Percentiles rank a stretch among this genome's conserved stretches.
Evolutionary conservation across 2,329 filamentous ascomycete genomes (phyloP).

Genomic region (Phialophora chinensis): DNA sequence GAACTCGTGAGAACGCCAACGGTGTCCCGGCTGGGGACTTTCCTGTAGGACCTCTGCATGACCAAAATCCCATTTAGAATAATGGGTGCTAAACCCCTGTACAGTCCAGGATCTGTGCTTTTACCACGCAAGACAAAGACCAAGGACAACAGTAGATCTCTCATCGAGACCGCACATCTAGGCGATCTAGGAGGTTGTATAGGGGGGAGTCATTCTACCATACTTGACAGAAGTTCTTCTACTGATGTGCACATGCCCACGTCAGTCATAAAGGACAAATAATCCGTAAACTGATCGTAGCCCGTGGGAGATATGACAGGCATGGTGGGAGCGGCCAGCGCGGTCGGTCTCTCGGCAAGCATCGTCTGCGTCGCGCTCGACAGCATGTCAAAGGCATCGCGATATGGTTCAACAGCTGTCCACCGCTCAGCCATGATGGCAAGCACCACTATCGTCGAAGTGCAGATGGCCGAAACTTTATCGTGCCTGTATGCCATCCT

Average conservation of each 20-base stretch:
- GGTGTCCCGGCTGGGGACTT: too few species aligned
- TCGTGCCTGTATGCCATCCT: not conserved
- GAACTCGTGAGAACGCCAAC: too few species aligned
- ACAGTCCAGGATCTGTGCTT: too few species aligned
- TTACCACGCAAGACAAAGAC: too few species aligned
- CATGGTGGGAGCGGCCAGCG: constrained; percentile 1
- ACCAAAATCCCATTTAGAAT: too few species aligned
- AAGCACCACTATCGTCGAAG: constrained; percentile 18
- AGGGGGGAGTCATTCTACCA: not conserved
- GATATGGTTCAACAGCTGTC: constrained; percentile 20
- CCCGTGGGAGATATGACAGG: constrained; percentile 15
- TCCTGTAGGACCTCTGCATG: too few species aligned
- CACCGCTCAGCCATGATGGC: constrained; percentile 31
- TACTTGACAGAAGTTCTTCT: constrained; percentile 19
- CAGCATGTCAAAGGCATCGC: constrained; percentile 28
- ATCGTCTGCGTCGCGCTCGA: constrained; percentile 1
- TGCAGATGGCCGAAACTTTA: constrained; percentile 15
- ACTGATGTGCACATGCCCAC: constrained; percentile 24
- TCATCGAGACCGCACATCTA: too few species aligned
- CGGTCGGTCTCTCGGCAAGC: not conserved
- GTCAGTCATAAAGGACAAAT: constrained; percentile 23
- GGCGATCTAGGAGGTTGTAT: too few species aligned
- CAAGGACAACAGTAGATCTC: too few species aligned
- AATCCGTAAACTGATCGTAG: constrained; percentile 23
- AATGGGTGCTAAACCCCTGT: too few species aligned